Evolutionary conservation across 2,329 filamentous ascomycete genomes (phyloP).

Genomic region (Ophiognomonia clavigignenti-juglandacearum): DNA sequence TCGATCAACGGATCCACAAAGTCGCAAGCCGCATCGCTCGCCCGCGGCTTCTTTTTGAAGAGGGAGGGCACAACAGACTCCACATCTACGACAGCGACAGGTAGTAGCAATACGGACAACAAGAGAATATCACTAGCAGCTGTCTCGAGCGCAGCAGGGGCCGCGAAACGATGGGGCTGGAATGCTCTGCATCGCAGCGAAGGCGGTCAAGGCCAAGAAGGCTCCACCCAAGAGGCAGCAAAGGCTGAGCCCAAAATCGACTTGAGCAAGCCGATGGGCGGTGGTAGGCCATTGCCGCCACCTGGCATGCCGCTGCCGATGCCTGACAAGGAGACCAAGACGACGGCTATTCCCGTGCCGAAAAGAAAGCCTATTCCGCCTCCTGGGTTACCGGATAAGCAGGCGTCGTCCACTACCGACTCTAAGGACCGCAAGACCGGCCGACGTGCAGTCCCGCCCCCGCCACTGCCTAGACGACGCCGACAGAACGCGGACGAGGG

Average conservation of each 20-base stretch:
- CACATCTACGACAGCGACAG: conserved; percentile 31
- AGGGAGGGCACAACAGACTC: conserved; percentile 33
- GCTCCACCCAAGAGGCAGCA: conserved; percentile 11
- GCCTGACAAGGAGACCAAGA: conserved; percentile 56
- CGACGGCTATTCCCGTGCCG: conserved; percentile 52
- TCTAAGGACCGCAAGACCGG: conserved; percentile 7
- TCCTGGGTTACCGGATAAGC: conserved; percentile 22
- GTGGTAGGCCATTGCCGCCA: conserved; percentile 76
- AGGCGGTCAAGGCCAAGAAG: conserved; percentile 25
- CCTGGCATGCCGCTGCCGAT: conserved; percentile 73
- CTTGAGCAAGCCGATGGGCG: conserved; percentile 67
- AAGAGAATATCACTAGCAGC: conserved; percentile 50
- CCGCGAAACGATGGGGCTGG: conserved; percentile 56
- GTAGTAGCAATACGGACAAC: conserved; percentile 21
- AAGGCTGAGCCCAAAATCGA: conserved; percentile 30
- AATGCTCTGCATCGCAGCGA: conserved; percentile 47
- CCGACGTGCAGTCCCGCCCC: conserved; percentile 32
- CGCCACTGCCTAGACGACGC: conserved; percentile 44
- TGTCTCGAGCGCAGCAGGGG: conserved; percentile 49
- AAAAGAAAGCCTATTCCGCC: conserved; percentile 60
- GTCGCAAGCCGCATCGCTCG: conserved; percentile 34
- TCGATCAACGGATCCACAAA: conserved; percentile 32
- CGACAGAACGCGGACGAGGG: conserved; percentile 30
- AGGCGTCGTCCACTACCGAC: conserved; percentile 9
- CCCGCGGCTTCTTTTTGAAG: conserved; percentile 35